Evolutionary conservation across 768 basidiomycete genomes (phyloP).

Genomic region (Xerocomus brunneocitrinus): DNA sequence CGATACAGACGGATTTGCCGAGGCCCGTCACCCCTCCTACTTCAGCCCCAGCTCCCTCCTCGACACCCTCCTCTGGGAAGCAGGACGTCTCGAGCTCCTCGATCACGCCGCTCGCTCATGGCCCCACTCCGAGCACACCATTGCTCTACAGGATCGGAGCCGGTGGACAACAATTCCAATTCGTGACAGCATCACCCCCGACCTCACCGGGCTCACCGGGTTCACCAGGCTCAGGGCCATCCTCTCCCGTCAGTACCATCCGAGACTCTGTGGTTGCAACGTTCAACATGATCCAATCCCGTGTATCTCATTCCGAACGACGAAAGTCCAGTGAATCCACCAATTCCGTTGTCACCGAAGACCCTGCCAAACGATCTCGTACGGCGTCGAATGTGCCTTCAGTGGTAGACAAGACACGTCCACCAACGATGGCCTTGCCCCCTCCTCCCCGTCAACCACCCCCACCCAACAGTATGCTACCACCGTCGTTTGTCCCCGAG

Average conservation of each 20-base stretch:
- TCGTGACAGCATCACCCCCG: slow-evolving; percentile 47
- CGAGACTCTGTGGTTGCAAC: slow-evolving; percentile 48
- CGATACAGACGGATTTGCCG: slow-evolving; percentile 70
- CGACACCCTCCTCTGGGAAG: slow-evolving; percentile 20
- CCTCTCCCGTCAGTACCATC: slow-evolving; percentile 37
- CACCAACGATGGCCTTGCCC: slow-evolving; percentile 80
- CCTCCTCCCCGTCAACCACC: slow-evolving; percentile 76
- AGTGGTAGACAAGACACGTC: slow-evolving; percentile 69
- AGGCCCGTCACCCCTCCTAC: slow-evolving; percentile 31
- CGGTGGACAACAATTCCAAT: slow-evolving; percentile 57
- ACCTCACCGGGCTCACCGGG: slow-evolving; percentile 8
- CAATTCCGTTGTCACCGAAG: slow-evolving; percentile 48
- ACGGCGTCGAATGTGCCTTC: slow-evolving; percentile 55
- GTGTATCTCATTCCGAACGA: slow-evolving; percentile 54
- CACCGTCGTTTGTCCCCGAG: slow-evolving; percentile 74
- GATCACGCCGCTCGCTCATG: slow-evolving; percentile 31
- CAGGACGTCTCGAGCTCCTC: slow-evolving; percentile 28
- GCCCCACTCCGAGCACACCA: slow-evolving; percentile 30
- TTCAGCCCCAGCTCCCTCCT: slow-evolving; percentile 24
- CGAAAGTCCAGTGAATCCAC: slow-evolving; percentile 71
- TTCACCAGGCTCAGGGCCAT: slow-evolving; percentile 16
- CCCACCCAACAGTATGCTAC: slow-evolving; percentile 65
- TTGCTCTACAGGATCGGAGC: slow-evolving; percentile 57
- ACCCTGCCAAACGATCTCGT: slow-evolving; percentile 49
- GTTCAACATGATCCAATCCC: slow-evolving; percentile 43